Percentiles rank a stretch among this genome's conserved stretches.
Conservation (phyloP, 768 basidiomycete species). For the Phaeotremella fagi region DNA sequence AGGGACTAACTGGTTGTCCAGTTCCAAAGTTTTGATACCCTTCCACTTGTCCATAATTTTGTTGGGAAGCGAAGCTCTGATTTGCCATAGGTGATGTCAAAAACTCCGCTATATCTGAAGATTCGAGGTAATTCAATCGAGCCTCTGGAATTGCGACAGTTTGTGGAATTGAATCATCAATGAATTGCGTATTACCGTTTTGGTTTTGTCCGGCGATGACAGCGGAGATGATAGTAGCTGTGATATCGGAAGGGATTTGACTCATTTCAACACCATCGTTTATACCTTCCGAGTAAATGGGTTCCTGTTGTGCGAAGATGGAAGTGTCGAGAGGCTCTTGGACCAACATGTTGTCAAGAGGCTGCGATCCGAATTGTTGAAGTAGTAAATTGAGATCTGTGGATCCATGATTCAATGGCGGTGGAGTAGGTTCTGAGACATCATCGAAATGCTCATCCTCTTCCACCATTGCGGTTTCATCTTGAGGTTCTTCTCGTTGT, state of each 20-base stretch:
- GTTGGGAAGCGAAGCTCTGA: too few relatives aligned
- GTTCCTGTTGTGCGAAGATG: too few relatives aligned
- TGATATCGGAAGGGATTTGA: not conserved
- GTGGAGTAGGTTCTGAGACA: not conserved
- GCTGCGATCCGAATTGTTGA: not conserved
- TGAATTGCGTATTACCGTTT: too few relatives aligned
- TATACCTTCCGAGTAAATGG: constrained; percentile 8
- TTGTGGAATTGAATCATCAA: too few relatives aligned
- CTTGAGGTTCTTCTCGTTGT: not conserved
- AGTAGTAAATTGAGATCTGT: not conserved
- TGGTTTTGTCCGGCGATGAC: not conserved
- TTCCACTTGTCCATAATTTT: too few relatives aligned
- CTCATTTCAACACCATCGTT: constrained; percentile 5
- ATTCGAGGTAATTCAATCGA: not conserved
- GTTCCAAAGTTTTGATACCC: too few relatives aligned
- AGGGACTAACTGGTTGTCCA: too few relatives aligned
- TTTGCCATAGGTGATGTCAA: too few relatives aligned
- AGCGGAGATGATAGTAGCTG: not conserved
- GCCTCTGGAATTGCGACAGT: not conserved
- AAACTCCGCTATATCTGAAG: not conserved
- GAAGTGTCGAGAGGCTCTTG: too few relatives aligned
- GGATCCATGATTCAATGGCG: not conserved
- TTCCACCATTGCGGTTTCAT: too few relatives aligned
- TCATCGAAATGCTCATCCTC: not conserved
- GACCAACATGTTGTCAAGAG: too few relatives aligned